Conservation (phyloP, 1,284 basidiomycete genomes). For the Termitomyces sp. region DNA sequence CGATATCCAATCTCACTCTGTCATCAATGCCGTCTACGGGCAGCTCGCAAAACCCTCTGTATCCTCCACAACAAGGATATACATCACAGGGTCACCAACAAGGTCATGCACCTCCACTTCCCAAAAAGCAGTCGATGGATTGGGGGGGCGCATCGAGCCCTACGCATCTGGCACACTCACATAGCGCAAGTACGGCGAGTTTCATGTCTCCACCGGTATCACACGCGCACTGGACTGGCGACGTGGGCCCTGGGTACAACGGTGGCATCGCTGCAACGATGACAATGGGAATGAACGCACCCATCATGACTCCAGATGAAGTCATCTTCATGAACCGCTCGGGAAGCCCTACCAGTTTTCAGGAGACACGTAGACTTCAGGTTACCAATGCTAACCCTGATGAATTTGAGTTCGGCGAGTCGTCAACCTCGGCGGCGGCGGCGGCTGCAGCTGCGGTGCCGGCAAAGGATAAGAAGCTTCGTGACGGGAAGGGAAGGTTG, state of each 20-base stretch:
- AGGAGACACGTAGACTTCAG: constrained; percentile 26
- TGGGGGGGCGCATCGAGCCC: not conserved
- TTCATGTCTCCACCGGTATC: constrained; percentile 14
- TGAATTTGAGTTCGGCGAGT: constrained; percentile 11
- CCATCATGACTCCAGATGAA: constrained; percentile 8
- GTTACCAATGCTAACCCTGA: constrained; percentile 27
- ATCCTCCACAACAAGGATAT: constrained; percentile 9
- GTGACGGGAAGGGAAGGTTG: constrained; percentile 28
- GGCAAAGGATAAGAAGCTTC: constrained; percentile 4
- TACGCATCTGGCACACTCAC: constrained; percentile 13
- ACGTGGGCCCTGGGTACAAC: constrained; percentile 12
- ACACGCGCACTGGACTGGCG: constrained; percentile 15
- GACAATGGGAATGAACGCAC: constrained; percentile 8
- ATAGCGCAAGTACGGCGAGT: constrained; percentile 17
- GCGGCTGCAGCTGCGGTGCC: constrained; percentile 15
- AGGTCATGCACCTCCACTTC: constrained; percentile 1
- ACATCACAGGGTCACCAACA: constrained; percentile 1
- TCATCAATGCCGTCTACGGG: constrained; percentile 39
- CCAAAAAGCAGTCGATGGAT: constrained; percentile 3
- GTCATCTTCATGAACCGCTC: constrained; percentile 20
- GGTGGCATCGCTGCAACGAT: constrained; percentile 1
- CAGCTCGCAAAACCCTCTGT: constrained; percentile 23
- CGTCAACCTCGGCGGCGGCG: constrained; percentile 14
- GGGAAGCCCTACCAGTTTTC: constrained; percentile 27
- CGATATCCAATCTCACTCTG: constrained; percentile 22